A percentile compares a stretch with the other conserved stretches of the same genome.
phyloP scores from a whole-genome alignment of 345 rosid species.

The Gynandropsis gynandra region DNA sequence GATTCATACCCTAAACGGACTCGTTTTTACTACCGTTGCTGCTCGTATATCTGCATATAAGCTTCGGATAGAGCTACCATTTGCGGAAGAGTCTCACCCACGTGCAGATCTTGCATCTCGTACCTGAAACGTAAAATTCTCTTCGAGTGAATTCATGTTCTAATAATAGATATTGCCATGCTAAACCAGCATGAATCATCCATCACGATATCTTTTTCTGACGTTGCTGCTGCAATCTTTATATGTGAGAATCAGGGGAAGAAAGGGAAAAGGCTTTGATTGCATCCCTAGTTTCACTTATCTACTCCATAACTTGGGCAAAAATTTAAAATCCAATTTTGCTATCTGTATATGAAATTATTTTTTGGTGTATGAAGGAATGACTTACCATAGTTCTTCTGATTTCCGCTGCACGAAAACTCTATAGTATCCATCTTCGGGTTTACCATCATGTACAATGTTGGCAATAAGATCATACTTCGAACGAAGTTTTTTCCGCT shows the following conservation, averaged over 20 bases:
- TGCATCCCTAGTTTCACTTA: no score
- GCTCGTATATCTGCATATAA: conserved; percentile 96
- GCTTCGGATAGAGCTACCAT: conserved; percentile 98
- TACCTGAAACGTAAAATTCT: conserved; percentile 49
- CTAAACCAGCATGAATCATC: background rate
- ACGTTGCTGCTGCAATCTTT: no score
- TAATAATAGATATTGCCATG: background rate
- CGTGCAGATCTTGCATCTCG: conserved; percentile 97
- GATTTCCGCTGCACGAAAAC: conserved; percentile 97
- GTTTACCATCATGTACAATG: conserved; percentile 96
- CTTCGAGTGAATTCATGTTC: background rate
- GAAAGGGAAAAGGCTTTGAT: no score
- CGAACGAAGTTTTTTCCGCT: conserved; percentile 48
- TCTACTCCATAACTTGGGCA: no score
- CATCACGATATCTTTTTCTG: no score
- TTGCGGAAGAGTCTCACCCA: conserved; percentile 93
- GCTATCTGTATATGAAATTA: background rate
- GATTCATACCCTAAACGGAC: background rate
- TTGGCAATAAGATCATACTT: conserved; percentile 92
- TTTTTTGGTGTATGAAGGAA: background rate
- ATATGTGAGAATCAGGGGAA: no score
- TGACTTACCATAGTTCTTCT: conserved; percentile 71
- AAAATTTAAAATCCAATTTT: background rate
- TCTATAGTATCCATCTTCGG: conserved; percentile 84
- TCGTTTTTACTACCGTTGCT: conserved; percentile 39